Conservation (phyloP, 1,284 basidiomycete species). For the Ceratorhiza oryzae-sativae region DNA sequence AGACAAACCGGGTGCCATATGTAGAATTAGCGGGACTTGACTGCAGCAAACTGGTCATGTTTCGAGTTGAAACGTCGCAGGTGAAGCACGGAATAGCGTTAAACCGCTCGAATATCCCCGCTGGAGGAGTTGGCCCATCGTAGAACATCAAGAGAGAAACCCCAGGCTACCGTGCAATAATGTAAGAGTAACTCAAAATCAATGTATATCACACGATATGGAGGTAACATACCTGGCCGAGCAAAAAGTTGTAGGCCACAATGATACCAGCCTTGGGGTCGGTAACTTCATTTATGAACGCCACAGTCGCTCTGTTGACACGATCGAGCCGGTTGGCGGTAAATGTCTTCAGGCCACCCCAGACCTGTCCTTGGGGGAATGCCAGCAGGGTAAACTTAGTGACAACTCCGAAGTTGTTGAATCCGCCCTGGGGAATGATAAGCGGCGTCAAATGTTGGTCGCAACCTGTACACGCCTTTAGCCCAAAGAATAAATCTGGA, state of each 20-base stretch:
- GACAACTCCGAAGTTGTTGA: conserved; percentile 57
- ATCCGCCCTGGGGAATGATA: conserved; percentile 18
- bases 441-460: background rate
- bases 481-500: conserved; percentile 58
- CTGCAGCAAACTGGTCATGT: conserved; percentile 55
- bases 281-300: conserved; percentile 57
- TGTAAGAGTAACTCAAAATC: conserved; percentile 51
- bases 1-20: conserved; percentile 53
- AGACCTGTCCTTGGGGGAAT: conserved; percentile 63
- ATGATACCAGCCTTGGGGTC: conserved; percentile 70
- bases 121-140: conserved; percentile 57
- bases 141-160: too few relatives aligned
- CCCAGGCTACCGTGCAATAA: conserved; percentile 65
- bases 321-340: conserved; percentile 51
- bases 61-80: conserved; percentile 54
- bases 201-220: too few relatives aligned
- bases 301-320: conserved; percentile 57
- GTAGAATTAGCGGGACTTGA: conserved; percentile 54
- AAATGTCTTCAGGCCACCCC: conserved; percentile 58
- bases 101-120: conserved; percentile 60
- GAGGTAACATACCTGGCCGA: too few relatives aligned
- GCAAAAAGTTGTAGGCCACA: conserved; percentile 51
- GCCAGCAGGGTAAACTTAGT: conserved; percentile 63
- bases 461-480: conserved; percentile 54
- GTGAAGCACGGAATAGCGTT: conserved; percentile 53